Conservation (phyloP, 2,329 filamentous ascomycete species). For the Aureobasidium mangrovei region DNA sequence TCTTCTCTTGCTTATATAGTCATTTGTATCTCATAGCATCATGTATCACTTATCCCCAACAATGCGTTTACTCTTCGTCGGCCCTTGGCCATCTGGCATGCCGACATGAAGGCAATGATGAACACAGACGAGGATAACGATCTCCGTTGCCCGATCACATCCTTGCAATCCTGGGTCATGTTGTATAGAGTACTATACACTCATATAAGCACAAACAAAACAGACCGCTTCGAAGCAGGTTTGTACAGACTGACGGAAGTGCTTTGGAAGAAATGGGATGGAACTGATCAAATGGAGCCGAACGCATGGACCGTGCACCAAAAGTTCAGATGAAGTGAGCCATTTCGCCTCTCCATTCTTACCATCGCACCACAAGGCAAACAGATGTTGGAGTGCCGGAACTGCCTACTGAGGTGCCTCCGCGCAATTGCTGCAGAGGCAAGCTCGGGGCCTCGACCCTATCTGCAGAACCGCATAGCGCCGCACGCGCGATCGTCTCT, state of each 20-base stretch:
- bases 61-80: too few relatives aligned
- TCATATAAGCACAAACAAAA: too few relatives aligned
- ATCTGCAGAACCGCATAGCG: constrained; percentile 15
- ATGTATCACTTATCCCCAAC: too few relatives aligned
- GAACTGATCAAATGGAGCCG: not conserved
- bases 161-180: too few relatives aligned
- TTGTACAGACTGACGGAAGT: too few relatives aligned
- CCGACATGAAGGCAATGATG: too few relatives aligned
- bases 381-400: constrained; percentile 37
- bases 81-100: too few relatives aligned
- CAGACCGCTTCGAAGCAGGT: too few relatives aligned
- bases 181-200: too few relatives aligned
- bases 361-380: not conserved
- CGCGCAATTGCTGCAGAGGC: constrained; percentile 31
- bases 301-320: constrained; percentile 2
- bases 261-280: not conserved
- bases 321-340: constrained; percentile 1
- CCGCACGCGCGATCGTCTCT: constrained; percentile 2
- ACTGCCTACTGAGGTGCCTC: constrained; percentile 36
- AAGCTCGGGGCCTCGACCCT: constrained; percentile 13
- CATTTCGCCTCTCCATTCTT: not conserved
- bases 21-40: not conserved
- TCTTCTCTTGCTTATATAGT: not conserved
- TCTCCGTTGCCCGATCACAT: too few relatives aligned
- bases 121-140: too few relatives aligned